A percentile compares a stretch with the other conserved stretches of the same genome.
These are phyloP conservation scores for Lactifluus piperatus DNA, from an alignment of 768 basidiomycete genomes.

Conservation along the genomic window DNA sequence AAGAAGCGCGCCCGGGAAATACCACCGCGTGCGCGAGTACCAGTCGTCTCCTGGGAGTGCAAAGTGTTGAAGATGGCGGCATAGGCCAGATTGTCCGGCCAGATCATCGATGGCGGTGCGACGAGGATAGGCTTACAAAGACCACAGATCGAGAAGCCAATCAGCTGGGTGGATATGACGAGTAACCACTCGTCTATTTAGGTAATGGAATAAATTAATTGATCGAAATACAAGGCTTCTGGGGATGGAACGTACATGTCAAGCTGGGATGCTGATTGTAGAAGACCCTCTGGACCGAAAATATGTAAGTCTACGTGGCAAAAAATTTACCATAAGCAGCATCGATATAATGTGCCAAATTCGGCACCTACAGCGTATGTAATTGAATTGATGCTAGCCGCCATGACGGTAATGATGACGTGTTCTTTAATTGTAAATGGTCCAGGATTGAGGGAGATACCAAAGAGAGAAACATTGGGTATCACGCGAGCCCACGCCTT, in stretches of 20 bases:
- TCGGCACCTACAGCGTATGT: not conserved
- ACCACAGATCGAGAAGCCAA: not conserved
- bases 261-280: too few relatives aligned
- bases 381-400: not conserved
- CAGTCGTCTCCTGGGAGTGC: not conserved
- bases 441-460: slow-evolving; percentile 24
- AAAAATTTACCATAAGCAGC: too few relatives aligned
- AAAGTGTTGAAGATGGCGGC: not conserved
- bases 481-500: slow-evolving; percentile 8
- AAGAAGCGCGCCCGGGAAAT: not conserved
- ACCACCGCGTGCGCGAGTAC: too few relatives aligned
- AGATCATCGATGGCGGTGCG: not conserved
- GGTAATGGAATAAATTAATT: not conserved
- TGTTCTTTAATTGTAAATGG: not conserved
- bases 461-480: slow-evolving; percentile 29
- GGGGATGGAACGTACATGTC: too few relatives aligned
- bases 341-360: not conserved
- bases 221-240: not conserved
- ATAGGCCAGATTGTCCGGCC: not conserved
- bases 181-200: too few relatives aligned
- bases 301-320: too few relatives aligned
- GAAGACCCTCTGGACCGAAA: too few relatives aligned
- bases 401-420: not conserved
- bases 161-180: not conserved
- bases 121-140: not conserved